Evolutionary conservation across 2,329 filamentous ascomycete genomes (phyloP).

Genomic region (Chaetomiaceae sp.): DNA sequence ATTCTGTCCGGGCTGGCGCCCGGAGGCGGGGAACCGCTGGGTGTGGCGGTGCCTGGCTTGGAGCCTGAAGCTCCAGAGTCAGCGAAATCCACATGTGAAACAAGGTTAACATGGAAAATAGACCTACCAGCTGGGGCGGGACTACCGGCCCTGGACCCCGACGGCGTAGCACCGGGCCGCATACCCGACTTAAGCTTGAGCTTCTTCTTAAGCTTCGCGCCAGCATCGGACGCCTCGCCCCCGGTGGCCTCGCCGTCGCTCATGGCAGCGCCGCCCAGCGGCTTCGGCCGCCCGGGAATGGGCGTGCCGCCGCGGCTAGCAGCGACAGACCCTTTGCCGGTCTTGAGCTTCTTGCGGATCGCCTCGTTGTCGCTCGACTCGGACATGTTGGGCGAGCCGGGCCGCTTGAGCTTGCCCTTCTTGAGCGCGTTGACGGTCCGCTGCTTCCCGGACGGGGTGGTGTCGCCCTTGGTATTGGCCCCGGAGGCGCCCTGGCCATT

Average conservation of each 20-base stretch:
- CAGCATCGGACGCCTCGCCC: constrained; percentile 61
- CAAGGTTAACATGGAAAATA: background rate
- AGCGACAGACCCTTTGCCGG: constrained; percentile 47
- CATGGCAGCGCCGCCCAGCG: constrained; percentile 52
- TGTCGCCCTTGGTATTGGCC: constrained; percentile 65
- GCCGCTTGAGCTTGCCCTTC: constrained; percentile 69
- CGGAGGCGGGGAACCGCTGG: too few relatives aligned
- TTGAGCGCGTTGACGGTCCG: constrained; percentile 44
- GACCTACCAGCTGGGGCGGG: constrained; percentile 45
- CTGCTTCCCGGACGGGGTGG: constrained; percentile 47
- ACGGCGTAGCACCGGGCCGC: constrained; percentile 48
- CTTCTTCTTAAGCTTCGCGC: constrained; percentile 47
- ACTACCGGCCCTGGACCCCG: constrained; percentile 58
- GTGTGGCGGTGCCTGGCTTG: background rate
- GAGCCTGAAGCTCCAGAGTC: too few relatives aligned
- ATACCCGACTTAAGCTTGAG: constrained; percentile 50
- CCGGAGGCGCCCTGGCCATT: constrained; percentile 46
- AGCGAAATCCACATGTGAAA: too few relatives aligned
- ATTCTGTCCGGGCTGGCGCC: background rate
- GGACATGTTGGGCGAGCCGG: constrained; percentile 80
- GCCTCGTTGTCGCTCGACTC: constrained; percentile 92
- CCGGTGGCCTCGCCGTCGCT: constrained; percentile 71
- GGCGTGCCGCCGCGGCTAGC: constrained; percentile 55
- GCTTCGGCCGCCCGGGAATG: constrained; percentile 42
- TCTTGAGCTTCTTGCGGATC: constrained; percentile 71